phyloP scores from a whole-genome alignment of 2,329 filamentous ascomycete genomes.

The Penicillium sp. region DNA sequence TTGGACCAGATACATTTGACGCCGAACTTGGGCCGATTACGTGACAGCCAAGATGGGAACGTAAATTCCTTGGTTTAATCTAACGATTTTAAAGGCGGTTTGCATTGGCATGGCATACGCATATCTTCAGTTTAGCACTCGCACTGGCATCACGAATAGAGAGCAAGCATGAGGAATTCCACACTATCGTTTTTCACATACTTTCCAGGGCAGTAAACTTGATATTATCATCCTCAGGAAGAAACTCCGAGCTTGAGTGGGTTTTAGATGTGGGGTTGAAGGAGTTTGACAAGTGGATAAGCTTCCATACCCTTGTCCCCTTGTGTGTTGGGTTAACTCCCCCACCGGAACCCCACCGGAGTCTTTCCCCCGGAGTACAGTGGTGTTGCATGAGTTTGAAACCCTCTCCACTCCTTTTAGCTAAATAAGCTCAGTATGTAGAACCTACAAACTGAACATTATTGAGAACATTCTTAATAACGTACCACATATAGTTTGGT shows the following conservation, averaged over 20 bases:
- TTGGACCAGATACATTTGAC: background rate
- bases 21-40: background rate
- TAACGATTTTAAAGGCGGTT: constrained; percentile 1
- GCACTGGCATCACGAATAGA: constrained; percentile 14
- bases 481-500: too few species aligned
- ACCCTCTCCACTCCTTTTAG: too few species aligned
- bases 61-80: background rate
- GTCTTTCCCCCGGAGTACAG: background rate
- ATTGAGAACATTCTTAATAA: too few species aligned
- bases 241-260: background rate
- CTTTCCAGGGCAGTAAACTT: background rate
- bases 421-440: too few species aligned
- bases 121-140: constrained; percentile 9
- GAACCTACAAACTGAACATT: too few species aligned
- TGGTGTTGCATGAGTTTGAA: too few species aligned
- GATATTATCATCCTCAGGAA: too few species aligned
- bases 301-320: background rate
- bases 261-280: background rate
- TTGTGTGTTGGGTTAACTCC: background rate
- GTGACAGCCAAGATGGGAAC: background rate
- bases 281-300: background rate
- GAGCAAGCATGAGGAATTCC: background rate
- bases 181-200: background rate
- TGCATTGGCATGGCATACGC: constrained; percentile 1
- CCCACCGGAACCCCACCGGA: constrained; percentile 20